phyloP scores from a whole-genome alignment of 2,329 filamentous ascomycete species.

The Sclerotinia spermophila region DNA sequence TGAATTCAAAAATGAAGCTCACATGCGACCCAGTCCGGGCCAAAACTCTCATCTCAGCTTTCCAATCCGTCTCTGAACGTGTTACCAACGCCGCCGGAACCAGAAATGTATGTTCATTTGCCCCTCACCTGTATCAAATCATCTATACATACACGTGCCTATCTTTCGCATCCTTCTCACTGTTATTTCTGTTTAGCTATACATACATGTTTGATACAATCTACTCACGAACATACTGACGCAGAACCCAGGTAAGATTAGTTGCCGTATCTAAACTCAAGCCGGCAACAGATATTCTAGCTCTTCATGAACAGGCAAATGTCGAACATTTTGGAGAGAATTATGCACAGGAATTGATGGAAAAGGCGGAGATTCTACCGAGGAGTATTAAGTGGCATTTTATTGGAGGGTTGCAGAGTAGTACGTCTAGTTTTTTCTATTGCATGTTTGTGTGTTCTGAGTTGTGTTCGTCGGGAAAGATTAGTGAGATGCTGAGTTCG shows the following conservation, averaged over 20 bases:
- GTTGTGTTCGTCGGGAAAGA: too few relatives aligned
- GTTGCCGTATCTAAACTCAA: conserved; percentile 97
- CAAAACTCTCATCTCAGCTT: conserved; percentile 57
- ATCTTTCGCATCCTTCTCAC: not conserved
- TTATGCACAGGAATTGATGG: conserved; percentile 83
- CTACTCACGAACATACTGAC: conserved; percentile 19
- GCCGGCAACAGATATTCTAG: conserved; percentile 84
- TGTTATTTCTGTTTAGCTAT: not conserved
- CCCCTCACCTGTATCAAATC: not conserved
- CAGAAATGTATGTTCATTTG: conserved; percentile 47
- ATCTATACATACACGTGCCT: not conserved
- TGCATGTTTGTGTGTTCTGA: not conserved
- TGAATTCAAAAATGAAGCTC: conserved; percentile 47
- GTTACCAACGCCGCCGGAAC: conserved; percentile 52
- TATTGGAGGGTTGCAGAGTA: conserved; percentile 86
- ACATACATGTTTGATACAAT: not conserved
- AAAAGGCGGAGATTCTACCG: conserved; percentile 81
- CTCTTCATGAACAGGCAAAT: conserved; percentile 60
- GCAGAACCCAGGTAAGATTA: conserved; percentile 61
- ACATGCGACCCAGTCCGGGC: conserved; percentile 57
- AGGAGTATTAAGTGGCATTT: conserved; percentile 86
- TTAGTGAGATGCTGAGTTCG: not conserved
- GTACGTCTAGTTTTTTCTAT: conserved; percentile 39
- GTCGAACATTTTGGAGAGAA: conserved; percentile 93
- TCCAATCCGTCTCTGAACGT: conserved; percentile 57